These are phyloP conservation scores for Hypoxylon fuscum DNA, from an alignment of 495 filamentous ascomycete species.

Conservation along the genomic window DNA sequence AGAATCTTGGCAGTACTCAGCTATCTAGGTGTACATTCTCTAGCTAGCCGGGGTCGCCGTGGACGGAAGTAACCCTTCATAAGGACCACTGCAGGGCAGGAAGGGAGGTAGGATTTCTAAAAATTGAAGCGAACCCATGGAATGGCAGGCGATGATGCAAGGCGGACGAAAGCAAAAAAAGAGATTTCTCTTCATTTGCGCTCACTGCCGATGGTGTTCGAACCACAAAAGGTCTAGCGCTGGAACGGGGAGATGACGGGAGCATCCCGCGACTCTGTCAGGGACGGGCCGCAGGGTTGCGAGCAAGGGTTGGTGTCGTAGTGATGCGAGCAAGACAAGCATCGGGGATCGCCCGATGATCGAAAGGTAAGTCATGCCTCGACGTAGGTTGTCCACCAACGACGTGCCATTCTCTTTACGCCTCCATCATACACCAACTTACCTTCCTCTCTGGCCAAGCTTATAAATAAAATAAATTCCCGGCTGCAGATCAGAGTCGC, in stretches of 20 bases:
- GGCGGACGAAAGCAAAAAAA: conserved; percentile 5
- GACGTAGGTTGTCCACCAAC: background rate
- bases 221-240: conserved; percentile 26
- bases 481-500: conserved; percentile 24
- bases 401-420: background rate
- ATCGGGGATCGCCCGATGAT: conserved; percentile 38
- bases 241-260: conserved; percentile 34
- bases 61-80: conserved; percentile 1
- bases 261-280: conserved; percentile 32
- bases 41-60: background rate
- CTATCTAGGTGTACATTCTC: too few relatives aligned
- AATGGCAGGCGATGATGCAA: conserved; percentile 10
- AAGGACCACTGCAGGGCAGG: conserved; percentile 1
- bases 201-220: conserved; percentile 9
- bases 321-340: conserved; percentile 16
- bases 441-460: conserved; percentile 33
- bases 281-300: conserved; percentile 43
- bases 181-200: conserved; percentile 14
- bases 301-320: too few relatives aligned
- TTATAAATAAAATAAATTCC: conserved; percentile 14
- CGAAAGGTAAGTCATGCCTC: conserved; percentile 29
- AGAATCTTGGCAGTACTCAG: too few relatives aligned
- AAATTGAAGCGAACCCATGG: conserved; percentile 7
- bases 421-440: too few relatives aligned
- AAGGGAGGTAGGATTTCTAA: conserved; percentile 7